Base-by-base conservation (phyloP, 164 flowering plant genomes). In the Kingdonia uniflora region DNA sequence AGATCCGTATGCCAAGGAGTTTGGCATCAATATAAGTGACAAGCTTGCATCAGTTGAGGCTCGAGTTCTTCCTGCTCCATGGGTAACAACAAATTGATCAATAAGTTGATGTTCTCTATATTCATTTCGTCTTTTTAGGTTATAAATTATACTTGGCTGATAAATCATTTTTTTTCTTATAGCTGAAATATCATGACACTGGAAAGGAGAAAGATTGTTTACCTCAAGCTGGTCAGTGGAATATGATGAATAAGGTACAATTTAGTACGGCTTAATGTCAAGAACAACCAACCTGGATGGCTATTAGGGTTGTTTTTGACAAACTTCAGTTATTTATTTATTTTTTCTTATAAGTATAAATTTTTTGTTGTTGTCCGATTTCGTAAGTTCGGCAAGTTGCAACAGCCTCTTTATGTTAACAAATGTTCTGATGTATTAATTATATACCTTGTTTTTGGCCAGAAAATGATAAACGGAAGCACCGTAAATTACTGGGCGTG, bases 181-280 rank as follows among this genome's bases (percentile, higher is more conserved):
- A 82, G 89, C 77, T 82, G 10, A 82, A 82, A 56, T 80, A 80
- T 49, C 74, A 80, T 62, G 85, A 80, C 33, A 70, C 70, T 21
- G 85, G 89, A 11, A 80, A 73, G 61, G 85, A 78, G 44, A 76
- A 78, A 39, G 79, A 73, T 44, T 77, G 71, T 43, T 60, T 77
- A 49, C 89, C 89, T 14, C 77, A 75, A 43, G 76, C 76, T 58
- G 89, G 85, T 37, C 85, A 78, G 56, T 82, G 89, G 89, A 82
- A 82, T 60, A 82, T 80, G 89, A 71, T 70, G 72, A 80, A 80
- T 61, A 82, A 82, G 80, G 85, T 80, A 58, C 48, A 1, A n/a
- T 42, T 21, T n/a, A n/a, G n/a, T n/a, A n/a, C n/a, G n/a, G n/a
- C n/a, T n/a, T n/a, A n/a, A n/a, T n/a, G n/a, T n/a, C n/a, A n/a